Base-by-base conservation (phyloP, 306 rosid species). In the Castanospermum australe region DNA sequence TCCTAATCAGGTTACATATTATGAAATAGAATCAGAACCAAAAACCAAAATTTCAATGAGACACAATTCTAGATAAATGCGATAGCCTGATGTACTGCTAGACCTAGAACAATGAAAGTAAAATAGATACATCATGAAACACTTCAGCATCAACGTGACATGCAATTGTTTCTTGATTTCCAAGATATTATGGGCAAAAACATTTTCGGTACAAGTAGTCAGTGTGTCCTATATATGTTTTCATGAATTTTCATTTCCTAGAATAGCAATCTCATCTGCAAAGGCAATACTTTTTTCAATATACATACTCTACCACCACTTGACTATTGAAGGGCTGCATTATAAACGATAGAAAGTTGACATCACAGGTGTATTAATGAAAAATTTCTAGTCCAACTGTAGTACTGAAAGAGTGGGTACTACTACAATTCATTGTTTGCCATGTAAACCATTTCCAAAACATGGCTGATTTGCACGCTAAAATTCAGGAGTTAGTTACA, bases 1-100 rank as follows among this genome's bases (percentile, higher is more conserved):
- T 81, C 90, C 97, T 92, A 87, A 61, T 85, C 66, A 73, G 83
- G 71, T 68, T 76, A 62, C 41, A 77, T 69, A 56, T 60, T 80
- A 72, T 15, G 47, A 79, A 77, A 82, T 60, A 63, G 4, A 63
- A 83, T 78, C 77, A 89, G 72, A 81, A 73, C 52, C 52, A 57
- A 75, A 33, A 14, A 32, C 6, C 56, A 76, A 76, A 86, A 35
- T 18, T 75, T 63, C 56, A 80, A 17, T 21, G 51, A 5, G 54
- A 45, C 11, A 67, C 57, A 76, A 81, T 42, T 62, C 57, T 41
- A 70, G 45, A 71, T 66, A 68, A 42, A 30, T 39, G 18, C 18
- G 60, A 44, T 24, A 69, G 21, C 12, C 38, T 24, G 6, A 32
- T 21, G 69, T 32, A 38, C 76, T 47, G 75, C 77, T 6, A 56